These are phyloP conservation scores for Zasmidium cellare DNA, from an alignment of 2,329 filamentous ascomycete genomes.

Conservation along the genomic window DNA sequence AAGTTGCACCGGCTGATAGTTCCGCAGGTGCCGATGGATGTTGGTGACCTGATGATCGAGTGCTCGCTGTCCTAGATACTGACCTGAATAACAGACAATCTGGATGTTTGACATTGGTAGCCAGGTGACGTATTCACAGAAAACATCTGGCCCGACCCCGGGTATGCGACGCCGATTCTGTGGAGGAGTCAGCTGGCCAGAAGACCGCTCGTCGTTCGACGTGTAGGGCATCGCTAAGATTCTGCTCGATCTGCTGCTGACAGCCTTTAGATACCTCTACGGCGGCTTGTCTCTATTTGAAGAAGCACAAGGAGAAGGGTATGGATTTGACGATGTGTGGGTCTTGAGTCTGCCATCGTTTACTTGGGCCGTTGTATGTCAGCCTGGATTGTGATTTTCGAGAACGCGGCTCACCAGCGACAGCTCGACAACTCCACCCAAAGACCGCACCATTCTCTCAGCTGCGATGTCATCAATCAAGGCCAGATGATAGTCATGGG, in stretches of 20 bases:
- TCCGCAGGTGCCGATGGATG: not conserved
- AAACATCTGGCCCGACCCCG: slow-evolving; percentile 35
- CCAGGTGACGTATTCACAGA: not conserved
- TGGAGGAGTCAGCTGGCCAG: slow-evolving; percentile 60
- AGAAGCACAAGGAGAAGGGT: slow-evolving; percentile 40
- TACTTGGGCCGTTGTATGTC: slow-evolving; percentile 47
- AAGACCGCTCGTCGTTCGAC: slow-evolving; percentile 63
- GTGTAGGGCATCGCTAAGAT: slow-evolving; percentile 48
- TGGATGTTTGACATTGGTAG: not conserved
- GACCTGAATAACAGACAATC: not conserved
- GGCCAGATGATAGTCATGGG: slow-evolving; percentile 66
- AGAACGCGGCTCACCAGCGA: not conserved
- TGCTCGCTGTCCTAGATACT: not conserved
- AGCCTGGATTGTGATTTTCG: not conserved
- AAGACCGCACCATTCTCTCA: not conserved
- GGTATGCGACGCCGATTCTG: slow-evolving; percentile 59
- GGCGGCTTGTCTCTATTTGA: slow-evolving; percentile 49
- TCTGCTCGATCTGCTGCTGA: not conserved
- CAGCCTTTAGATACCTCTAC: slow-evolving; percentile 56
- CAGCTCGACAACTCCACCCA: not conserved
- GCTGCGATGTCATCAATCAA: slow-evolving; percentile 58
- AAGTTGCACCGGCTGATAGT: too few relatives aligned
- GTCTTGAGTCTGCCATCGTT: slow-evolving; percentile 64
- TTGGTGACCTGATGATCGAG: not conserved
- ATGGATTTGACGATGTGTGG: slow-evolving; percentile 63